Base-by-base conservation (phyloP, 257 asterid genomes). In the Hygrophila difformis region DNA sequence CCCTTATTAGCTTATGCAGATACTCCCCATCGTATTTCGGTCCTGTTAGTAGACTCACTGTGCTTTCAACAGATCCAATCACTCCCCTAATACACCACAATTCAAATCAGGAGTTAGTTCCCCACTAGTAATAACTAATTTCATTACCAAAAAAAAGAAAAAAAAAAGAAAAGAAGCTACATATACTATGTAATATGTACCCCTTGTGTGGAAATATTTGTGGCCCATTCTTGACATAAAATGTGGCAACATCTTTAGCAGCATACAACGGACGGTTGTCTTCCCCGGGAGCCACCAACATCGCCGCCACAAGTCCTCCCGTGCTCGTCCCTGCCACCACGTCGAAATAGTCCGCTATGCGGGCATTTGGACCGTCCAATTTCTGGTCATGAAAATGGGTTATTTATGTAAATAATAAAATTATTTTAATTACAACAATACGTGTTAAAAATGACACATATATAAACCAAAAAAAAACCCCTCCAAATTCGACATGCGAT, bases 301-400 rank as follows among this genome's bases (percentile, higher is more conserved):
- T 75, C 49, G 77, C 60, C 0, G 82, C 39, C 14, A 75, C 12
- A 12, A 79, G 70, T 16, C 77, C 89, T 0, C 89, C 79, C 0
- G 84, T 75, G 67, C 89, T 79, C 7, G 84, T 72, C 24, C 85
- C 85, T 0, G 76, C 82, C 1, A 76, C 41, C 0, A 71, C 76
- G 17, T 70, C 82, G 8, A 76, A 79, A 59, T 79, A 79, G 38
- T 79, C 76, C 1, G 70, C 75, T 1, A 76, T 21, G 7, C 86
- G 64, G 28, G 74, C 82, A 23, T 63, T 66, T 43, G 63, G 20
- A 0, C 76, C 79, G 8, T 70, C 77, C 45, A 75, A 28, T 55
- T 69, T 61, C 77, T 79, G 67, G 10, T 6, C 16, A 3, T 18
- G 9, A 47, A 15, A 12, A 20, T 3, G 8, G 14, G 14, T 4